phyloP scores from a whole-genome alignment of 495 filamentous ascomycete genomes.

The Sordaria brevicollis region DNA sequence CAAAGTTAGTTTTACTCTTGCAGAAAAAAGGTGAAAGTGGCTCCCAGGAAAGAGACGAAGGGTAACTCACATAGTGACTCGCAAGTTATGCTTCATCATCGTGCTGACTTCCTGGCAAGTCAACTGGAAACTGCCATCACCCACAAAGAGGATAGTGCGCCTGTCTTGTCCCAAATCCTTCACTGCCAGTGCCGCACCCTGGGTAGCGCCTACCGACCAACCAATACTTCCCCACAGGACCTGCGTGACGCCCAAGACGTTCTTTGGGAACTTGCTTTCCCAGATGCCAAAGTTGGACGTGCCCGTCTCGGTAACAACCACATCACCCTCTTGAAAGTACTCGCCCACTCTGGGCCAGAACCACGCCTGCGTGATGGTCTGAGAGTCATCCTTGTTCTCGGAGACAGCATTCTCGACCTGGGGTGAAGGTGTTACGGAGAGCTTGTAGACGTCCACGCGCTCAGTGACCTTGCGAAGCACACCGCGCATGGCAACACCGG shows the following conservation, averaged over 20 bases:
- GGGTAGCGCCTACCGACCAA: conserved; percentile 67
- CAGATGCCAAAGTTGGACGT: conserved; percentile 86
- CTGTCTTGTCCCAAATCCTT: conserved; percentile 45
- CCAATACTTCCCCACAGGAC: conserved; percentile 87
- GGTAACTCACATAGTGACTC: conserved; percentile 61
- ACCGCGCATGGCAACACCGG: conserved; percentile 73
- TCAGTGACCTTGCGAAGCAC: conserved; percentile 69
- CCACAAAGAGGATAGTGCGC: conserved; percentile 74
- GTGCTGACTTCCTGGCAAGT: conserved; percentile 81
- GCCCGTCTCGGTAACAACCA: conserved; percentile 82
- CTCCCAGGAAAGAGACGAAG: conserved; percentile 3
- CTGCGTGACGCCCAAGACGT: conserved; percentile 69
- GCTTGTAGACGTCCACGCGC: conserved; percentile 45
- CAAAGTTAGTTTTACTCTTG: background rate
- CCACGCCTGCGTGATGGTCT: conserved; percentile 69
- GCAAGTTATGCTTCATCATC: conserved; percentile 67
- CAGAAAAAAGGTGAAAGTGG: background rate
- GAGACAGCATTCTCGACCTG: conserved; percentile 49
- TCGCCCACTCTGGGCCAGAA: conserved; percentile 76
- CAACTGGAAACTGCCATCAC: conserved; percentile 79
- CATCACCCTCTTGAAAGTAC: conserved; percentile 65
- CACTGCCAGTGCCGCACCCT: conserved; percentile 63
- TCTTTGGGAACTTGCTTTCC: conserved; percentile 71
- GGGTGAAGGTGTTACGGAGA: conserved; percentile 35
- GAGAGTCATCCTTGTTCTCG: conserved; percentile 36